Percentiles rank a stretch among this genome's conserved stretches.
phyloP scores from a whole-genome alignment of 1,139 yeast genomes.

The Taphrina populina region DNA sequence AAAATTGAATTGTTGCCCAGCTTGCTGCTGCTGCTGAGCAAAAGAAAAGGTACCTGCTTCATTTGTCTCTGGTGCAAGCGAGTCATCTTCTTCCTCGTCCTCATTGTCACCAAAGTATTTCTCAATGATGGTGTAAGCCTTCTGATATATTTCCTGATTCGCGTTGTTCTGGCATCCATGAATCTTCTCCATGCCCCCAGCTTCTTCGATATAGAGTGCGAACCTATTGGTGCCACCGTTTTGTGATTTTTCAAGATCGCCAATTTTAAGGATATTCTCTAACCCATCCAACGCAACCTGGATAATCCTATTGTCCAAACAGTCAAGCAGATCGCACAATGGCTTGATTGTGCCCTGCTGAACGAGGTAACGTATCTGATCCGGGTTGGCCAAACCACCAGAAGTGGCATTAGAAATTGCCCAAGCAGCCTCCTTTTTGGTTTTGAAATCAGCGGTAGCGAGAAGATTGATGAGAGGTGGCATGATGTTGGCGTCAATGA shows the following conservation, averaged over 20 bases:
- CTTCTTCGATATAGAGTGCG: conserved; percentile 91
- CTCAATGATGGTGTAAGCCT: conserved; percentile 86
- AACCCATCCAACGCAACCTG: conserved; percentile 95
- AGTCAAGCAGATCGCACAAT: conserved; percentile 81
- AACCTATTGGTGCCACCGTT: conserved; percentile 74
- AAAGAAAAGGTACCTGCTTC: conserved; percentile 82
- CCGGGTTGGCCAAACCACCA: conserved; percentile 90
- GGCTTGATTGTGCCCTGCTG: conserved; percentile 97
- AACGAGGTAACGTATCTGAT: conserved; percentile 87
- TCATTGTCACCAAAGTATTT: conserved; percentile 85
- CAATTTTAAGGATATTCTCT: conserved; percentile 89
- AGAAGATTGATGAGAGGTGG: conserved; percentile 88
- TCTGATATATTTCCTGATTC: conserved; percentile 87
- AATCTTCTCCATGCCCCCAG: conserved; percentile 97
- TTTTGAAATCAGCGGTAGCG: conserved; percentile 83
- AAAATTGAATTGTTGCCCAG: conserved; percentile 29
- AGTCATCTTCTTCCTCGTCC: conserved; percentile 69
- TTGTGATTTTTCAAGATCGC: conserved; percentile 85
- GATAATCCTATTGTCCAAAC: conserved; percentile 86
- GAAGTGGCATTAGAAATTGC: conserved; percentile 97
- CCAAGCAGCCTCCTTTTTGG: conserved; percentile 99
- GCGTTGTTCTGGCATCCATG: conserved; percentile 88
- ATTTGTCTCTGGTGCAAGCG: conserved; percentile 67
- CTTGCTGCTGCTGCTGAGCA: conserved; percentile 48
- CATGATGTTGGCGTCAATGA: conserved; percentile 86